Evolutionary conservation across 306 rosid genomes (phyloP).

Genomic region (Medicago ruthenica): DNA sequence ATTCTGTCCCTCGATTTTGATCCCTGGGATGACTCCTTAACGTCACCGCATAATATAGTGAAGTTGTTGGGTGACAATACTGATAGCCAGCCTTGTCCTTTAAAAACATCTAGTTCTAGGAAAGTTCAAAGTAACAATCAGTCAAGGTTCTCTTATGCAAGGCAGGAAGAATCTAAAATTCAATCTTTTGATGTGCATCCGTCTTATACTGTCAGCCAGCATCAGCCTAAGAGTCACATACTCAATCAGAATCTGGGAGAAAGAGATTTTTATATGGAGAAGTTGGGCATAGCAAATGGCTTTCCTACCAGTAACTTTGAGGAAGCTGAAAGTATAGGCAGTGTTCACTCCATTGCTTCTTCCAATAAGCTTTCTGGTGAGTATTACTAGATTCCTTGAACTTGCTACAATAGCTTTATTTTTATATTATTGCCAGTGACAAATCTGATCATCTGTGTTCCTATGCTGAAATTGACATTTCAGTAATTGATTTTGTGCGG

Average conservation of each 20-base stretch:
- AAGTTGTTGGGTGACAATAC: conserved; percentile 71
- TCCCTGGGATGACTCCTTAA: conserved; percentile 79
- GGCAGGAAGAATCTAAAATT: conserved; percentile 76
- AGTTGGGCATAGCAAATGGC: conserved; percentile 64
- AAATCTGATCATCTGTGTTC: not conserved
- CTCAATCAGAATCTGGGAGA: conserved; percentile 59
- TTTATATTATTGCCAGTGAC: not conserved
- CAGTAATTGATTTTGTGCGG: conserved; percentile 12
- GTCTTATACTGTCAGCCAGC: conserved; percentile 60
- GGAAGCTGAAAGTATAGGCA: conserved; percentile 66
- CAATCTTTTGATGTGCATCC: conserved; percentile 66
- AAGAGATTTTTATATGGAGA: conserved; percentile 63
- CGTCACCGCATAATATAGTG: conserved; percentile 76
- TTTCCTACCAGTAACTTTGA: conserved; percentile 57
- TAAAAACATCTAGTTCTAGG: conserved; percentile 73
- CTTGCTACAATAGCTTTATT: not conserved
- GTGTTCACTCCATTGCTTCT: conserved; percentile 49
- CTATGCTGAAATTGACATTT: conserved; percentile 16
- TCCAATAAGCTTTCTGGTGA: conserved; percentile 79
- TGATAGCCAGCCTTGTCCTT: conserved; percentile 57
- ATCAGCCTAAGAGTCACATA: conserved; percentile 58
- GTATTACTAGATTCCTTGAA: conserved; percentile 41
- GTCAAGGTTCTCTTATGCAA: conserved; percentile 94
- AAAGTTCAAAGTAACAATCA: conserved; percentile 80
- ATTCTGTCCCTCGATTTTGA: conserved; percentile 88